Evolutionary conservation across 2,329 filamentous ascomycete genomes (phyloP).

Genomic region (Xylariaceae sp.): DNA sequence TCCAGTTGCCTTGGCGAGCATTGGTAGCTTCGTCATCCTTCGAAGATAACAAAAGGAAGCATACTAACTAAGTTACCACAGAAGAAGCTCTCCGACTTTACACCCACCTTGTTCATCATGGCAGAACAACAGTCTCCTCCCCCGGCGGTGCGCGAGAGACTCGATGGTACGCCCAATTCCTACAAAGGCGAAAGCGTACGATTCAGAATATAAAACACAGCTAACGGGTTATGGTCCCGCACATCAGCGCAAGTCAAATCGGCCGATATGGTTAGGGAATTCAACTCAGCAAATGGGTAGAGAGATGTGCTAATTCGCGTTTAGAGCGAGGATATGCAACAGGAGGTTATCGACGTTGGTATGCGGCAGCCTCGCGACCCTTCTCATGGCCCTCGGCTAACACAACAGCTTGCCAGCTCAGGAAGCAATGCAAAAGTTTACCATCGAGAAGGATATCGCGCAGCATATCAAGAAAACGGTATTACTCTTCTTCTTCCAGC

Average conservation of each 20-base stretch:
- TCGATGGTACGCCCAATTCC: slow-evolving; percentile 28
- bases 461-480: slow-evolving; percentile 33
- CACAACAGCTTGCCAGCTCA: slow-evolving; percentile 41
- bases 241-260: slow-evolving; percentile 88
- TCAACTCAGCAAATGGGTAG: slow-evolving; percentile 3
- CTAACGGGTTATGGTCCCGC: slow-evolving; percentile 14
- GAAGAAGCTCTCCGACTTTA: background rate
- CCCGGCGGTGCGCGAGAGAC: slow-evolving; percentile 27
- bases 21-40: no score
- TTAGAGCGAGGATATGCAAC: slow-evolving; percentile 95
- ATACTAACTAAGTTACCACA: no score
- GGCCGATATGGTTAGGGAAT: slow-evolving; percentile 79
- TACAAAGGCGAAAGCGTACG: background rate
- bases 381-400: background rate
- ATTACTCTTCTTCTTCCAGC: slow-evolving; percentile 7
- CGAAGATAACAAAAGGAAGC: no score
- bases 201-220: background rate
- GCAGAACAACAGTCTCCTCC: slow-evolving; percentile 27
- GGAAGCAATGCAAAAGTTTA: slow-evolving; percentile 59
- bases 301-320: slow-evolving; percentile 12
- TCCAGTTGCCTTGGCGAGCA: no score
- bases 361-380: slow-evolving; percentile 38
- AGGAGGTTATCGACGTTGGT: slow-evolving; percentile 94
- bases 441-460: slow-evolving; percentile 51
- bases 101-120: slow-evolving; percentile 18